Evolutionary conservation across 2,329 filamentous ascomycete species (phyloP).

Genomic region (Fusarium sp.): DNA sequence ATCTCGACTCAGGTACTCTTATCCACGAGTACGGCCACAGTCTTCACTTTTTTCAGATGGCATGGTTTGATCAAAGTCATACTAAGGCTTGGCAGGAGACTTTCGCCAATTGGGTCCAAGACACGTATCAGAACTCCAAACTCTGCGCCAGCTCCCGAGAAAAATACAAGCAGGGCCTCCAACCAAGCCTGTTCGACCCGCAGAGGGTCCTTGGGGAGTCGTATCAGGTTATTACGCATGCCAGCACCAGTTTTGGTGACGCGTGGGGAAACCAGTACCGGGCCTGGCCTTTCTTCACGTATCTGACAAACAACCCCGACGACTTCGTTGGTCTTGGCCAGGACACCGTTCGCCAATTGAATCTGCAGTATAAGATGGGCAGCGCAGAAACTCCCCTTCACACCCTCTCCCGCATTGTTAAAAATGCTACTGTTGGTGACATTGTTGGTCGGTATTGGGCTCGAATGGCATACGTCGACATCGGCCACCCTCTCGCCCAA

Average conservation of each 20-base stretch:
- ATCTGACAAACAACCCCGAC: conserved; percentile 63
- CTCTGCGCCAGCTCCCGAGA: conserved; percentile 54
- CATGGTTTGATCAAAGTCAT: conserved; percentile 59
- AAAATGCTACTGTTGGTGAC: conserved; percentile 51
- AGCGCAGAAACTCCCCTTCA: conserved; percentile 66
- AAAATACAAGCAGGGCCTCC: conserved; percentile 47
- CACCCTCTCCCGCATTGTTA: conserved; percentile 56
- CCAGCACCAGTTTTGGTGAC: conserved; percentile 53
- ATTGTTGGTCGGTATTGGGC: conserved; percentile 65
- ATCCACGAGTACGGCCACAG: conserved; percentile 65
- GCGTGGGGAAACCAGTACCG: conserved; percentile 69
- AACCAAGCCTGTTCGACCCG: conserved; percentile 54
- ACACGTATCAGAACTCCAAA: conserved; percentile 61
- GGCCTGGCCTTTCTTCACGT: conserved; percentile 64
- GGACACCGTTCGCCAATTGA: conserved; percentile 58
- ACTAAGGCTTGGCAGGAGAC: conserved; percentile 67
- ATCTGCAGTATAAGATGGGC: conserved; percentile 57
- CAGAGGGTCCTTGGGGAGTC: conserved; percentile 61
- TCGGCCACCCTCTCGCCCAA: conserved; percentile 59
- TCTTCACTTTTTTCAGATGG: conserved; percentile 59
- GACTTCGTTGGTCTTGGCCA: conserved; percentile 56
- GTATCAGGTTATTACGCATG: conserved; percentile 63
- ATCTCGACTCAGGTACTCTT: conserved; percentile 57
- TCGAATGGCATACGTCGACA: conserved; percentile 65
- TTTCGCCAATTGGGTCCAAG: conserved; percentile 63